Conservation (phyloP, 345 rosid genomes). For the Populus alba region DNA sequence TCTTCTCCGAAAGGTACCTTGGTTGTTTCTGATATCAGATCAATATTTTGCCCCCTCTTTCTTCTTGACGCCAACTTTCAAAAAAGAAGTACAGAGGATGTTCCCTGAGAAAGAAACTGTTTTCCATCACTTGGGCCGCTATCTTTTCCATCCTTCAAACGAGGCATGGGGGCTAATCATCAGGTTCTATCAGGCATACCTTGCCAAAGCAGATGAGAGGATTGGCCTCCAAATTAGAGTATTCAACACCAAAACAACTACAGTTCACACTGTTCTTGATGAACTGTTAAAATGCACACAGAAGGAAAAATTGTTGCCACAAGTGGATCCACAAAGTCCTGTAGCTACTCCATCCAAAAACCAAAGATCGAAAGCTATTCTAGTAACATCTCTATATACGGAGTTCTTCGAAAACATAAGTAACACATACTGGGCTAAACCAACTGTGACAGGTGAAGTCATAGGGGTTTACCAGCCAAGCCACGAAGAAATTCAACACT, state of each 20-base stretch:
- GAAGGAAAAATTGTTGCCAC: conserved; percentile 17
- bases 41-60: conserved; percentile 27
- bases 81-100: conserved; percentile 2
- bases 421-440: conserved; percentile 1
- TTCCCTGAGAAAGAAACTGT: conserved; percentile 28
- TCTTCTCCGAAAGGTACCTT: conserved; percentile 14
- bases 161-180: conserved; percentile 21
- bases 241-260: background rate
- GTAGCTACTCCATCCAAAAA: background rate
- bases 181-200: conserved; percentile 20
- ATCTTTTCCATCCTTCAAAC: conserved; percentile 30
- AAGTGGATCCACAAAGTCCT: background rate
- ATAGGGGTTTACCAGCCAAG: conserved; percentile 23
- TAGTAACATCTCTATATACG: conserved; percentile 13
- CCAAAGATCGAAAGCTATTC: conserved; percentile 14
- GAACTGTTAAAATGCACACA: conserved; percentile 12
- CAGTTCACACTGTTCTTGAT: conserved; percentile 4
- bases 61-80: conserved; percentile 17
- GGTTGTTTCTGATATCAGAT: conserved; percentile 24
- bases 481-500: conserved; percentile 20
- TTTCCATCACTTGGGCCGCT: conserved; percentile 26
- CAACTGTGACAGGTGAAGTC: conserved; percentile 12
- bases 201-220: conserved; percentile 20
- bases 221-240: conserved; percentile 27
- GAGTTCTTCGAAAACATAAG: conserved; percentile 7